Evolutionary conservation across 305 asterid genomes (phyloP).

Genomic region (Fraxinus floribunda): DNA sequence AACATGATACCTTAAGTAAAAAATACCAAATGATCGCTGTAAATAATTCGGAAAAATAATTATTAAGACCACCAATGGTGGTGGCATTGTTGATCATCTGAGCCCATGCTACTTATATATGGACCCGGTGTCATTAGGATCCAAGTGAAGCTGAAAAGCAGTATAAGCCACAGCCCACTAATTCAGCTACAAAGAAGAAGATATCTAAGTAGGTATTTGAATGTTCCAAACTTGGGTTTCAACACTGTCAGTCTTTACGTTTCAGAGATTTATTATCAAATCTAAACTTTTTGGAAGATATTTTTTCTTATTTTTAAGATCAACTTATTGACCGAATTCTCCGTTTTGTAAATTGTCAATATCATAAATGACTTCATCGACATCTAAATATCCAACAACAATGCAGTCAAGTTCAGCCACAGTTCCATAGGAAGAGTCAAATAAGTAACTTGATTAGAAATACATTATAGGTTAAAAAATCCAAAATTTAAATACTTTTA

Average conservation of each 20-base stretch:
- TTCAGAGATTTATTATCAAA: not conserved
- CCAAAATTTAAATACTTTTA: not conserved
- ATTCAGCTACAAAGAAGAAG: slow-evolving; percentile 1
- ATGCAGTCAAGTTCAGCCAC: not conserved
- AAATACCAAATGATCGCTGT: not conserved
- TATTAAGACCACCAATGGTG: not conserved
- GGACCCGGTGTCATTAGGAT: not conserved
- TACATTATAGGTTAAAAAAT: not conserved
- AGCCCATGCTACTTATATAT: not conserved
- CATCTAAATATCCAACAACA: not conserved
- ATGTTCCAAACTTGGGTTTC: not conserved
- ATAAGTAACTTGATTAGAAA: not conserved
- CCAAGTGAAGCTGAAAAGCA: not conserved
- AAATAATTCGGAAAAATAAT: not conserved
- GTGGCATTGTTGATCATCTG: not conserved
- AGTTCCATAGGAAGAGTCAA: not conserved
- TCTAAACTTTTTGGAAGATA: not conserved
- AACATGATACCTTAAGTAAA: not conserved
- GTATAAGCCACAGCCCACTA: not conserved
- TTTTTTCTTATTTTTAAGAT: not conserved
- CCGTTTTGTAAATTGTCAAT: not conserved
- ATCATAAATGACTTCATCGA: not conserved
- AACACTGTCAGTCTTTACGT: not conserved
- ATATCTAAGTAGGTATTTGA: not conserved
- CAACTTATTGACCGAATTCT: not conserved